Evolutionary conservation across 495 filamentous ascomycete species (phyloP), one percentile per base, ranked within the genome.

Genomic region (Cercophora newfieldiana): DNA sequence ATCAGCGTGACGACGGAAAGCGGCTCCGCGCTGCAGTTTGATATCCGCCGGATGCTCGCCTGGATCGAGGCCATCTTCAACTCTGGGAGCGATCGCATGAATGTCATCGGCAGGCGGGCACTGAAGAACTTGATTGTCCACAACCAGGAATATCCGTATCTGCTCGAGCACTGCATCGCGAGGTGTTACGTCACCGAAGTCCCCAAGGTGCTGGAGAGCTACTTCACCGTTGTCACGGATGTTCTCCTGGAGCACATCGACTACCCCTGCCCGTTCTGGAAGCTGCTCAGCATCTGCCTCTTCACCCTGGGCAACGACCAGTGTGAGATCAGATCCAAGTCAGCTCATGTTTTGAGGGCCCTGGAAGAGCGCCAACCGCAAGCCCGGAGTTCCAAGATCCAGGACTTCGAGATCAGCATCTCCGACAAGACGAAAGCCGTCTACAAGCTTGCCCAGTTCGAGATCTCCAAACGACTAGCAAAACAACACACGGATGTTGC

Each of bases 391-490:
- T 97, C 94, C 5, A 92, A 94, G 69, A 87, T 98, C 31, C 93
- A 97, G 72, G 96, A 98, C 74, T 96, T 97, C 57, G 96, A 99
- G 70, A 97, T 99, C 69, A 97, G 94, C 74, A 94, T 99, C 51
- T 94, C 95, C 1, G 96, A 99, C 78, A 97, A 97, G 78, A 99
- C 95, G 0, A 97, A 94, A 64, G 95, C 95, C 0, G 94, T 99
- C 1, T 98, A 97, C 77, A 98, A 97, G 77, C 84, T 94, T 19
- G 95, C 95, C 3, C 96, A 98, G 69, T 98, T 97, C 67, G 95
- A 98, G 70, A 94, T 94, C 8, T 98, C 96, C 0, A 93, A 93
- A 68, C 80, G 92, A 53, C 82, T 98, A n/a, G 89, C 95, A 3
- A 91, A 90, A 70, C 89, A 94, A 65, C 91, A 98, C 74, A 84